Base-by-base conservation (phyloP, 2,329 filamentous ascomycete species). In the Fusarium piperis region DNA sequence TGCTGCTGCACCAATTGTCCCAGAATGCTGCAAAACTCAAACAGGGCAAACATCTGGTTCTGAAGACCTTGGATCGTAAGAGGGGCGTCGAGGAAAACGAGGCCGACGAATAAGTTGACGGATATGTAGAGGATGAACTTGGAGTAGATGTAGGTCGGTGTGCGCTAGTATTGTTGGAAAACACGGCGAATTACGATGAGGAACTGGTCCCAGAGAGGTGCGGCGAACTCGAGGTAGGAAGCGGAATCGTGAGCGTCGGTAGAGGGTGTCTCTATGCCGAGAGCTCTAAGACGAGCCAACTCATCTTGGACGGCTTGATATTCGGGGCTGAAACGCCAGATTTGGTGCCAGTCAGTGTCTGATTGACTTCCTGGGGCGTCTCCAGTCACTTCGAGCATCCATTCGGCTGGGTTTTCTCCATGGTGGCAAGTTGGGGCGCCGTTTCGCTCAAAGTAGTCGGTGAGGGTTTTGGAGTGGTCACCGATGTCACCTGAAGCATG, bases 21-120 rank as follows among this genome's bases (percentile, higher is more conserved):
- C 79, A 94, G 93, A 78, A 94, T 90, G 11, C 89, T 92, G 63
- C 89, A 81, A 68, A 93, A 84, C 85, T 93, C 89, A 81, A 94
- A 94, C 58, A 93, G 89, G 48, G 86, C 86, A 78, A 94, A 93
- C 80, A 94, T 87, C 64, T 91, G 89, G 75, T 93, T 91, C 74
- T 93, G 91, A 3, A 94, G 83, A 23, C 92, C 91, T 68, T 91
- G 89, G 33, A 88, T 83, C 0, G 88, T 89, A 68, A 87, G 86
- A 20, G 87, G 83, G 10, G 87, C 85, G 38, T 90, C 85, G 79
- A 87, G 89, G 72, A 93, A 91, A 0, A 89, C 91, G 73, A 93
- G 90, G 3, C 91, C 92, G 60, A 93, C 90, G 77, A 93, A 93
- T 0, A 93, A 82, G 1, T 35, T 56, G 15, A 56, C 52, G 2